Evolutionary conservation across 208 protist genomes (phyloP).

Genomic region (Leishmania arabica): DNA sequence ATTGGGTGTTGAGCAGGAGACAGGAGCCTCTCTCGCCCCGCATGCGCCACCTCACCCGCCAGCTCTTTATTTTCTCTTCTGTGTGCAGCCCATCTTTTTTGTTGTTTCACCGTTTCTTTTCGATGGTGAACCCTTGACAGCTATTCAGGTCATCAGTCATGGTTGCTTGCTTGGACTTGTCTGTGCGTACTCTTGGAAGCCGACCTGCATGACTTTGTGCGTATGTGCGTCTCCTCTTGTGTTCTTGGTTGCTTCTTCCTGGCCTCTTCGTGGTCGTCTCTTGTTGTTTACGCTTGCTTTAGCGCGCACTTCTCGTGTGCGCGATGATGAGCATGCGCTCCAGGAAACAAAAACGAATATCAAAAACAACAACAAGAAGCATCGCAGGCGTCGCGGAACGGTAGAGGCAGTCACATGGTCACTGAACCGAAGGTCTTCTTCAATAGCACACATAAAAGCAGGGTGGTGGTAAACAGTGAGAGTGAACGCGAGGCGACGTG

Average conservation of each 20-base stretch:
- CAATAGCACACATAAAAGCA: not conserved
- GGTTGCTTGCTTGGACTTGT: not conserved
- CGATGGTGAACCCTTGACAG: not conserved
- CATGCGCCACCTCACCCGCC: not conserved
- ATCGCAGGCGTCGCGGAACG: not conserved
- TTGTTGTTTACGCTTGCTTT: not conserved
- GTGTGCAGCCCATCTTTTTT: not conserved
- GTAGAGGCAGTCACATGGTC: not conserved
- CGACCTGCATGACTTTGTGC: not conserved
- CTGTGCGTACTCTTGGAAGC: not conserved
- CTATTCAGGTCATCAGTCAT: not conserved
- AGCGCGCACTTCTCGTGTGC: not conserved
- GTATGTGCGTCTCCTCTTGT: conserved; percentile 9
- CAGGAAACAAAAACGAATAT: not conserved
- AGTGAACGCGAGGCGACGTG: not conserved
- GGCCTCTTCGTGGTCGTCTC: not conserved
- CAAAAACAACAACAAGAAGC: no score
- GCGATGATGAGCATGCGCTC: not conserved
- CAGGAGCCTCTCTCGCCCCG: not conserved
- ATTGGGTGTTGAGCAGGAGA: not conserved
- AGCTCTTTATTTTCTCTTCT: not conserved
- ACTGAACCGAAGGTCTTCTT: not conserved
- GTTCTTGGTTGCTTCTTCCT: not conserved
- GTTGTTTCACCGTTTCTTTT: not conserved
- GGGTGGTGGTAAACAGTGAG: not conserved